These are phyloP conservation scores for Polyrhizophydium stewartii DNA, from an alignment of 371 early-diverging fungal genomes.

Conservation along the genomic window DNA sequence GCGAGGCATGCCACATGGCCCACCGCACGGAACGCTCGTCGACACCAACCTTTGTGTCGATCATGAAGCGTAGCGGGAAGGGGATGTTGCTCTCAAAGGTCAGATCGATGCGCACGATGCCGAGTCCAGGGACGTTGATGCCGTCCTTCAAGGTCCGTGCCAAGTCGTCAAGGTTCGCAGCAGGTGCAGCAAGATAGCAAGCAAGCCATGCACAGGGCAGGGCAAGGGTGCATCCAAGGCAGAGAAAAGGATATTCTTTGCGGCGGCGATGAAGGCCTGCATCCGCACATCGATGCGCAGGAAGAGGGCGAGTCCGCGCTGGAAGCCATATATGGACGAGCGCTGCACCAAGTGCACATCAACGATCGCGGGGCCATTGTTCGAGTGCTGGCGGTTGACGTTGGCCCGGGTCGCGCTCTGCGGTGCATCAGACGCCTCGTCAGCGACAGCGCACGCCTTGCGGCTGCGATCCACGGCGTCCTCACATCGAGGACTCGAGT, in stretches of 20 bases:
- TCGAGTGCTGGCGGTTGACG: background rate
- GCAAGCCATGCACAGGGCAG: background rate
- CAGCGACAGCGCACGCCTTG: no score
- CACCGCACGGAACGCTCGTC: conserved; percentile 14
- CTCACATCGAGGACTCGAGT: conserved; percentile 57
- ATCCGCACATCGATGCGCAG: conserved; percentile 28
- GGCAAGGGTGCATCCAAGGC: background rate
- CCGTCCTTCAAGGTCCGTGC: conserved; percentile 18
- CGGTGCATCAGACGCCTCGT: background rate
- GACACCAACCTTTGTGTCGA: conserved; percentile 72
- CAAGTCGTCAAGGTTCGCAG: background rate
- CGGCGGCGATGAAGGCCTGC: conserved; percentile 21
- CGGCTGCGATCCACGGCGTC: conserved; percentile 8
- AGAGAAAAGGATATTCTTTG: conserved; percentile 15
- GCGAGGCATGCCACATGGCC: conserved; percentile 19
- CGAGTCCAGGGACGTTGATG: conserved; percentile 24
- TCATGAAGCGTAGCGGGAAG: conserved; percentile 96
- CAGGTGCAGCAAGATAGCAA: background rate
- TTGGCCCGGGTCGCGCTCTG: background rate
- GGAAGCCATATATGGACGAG: conserved; percentile 38
- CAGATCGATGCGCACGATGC: conserved; percentile 54
- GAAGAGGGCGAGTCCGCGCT: conserved; percentile 27
- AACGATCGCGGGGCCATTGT: conserved; percentile 7
- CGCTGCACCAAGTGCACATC: conserved; percentile 25
- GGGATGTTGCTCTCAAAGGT: conserved; percentile 93